Percentiles rank a stretch among this genome's conserved stretches.
Conservation (phyloP, 2,329 filamentous ascomycete genomes). For the Ophiocordyceps polyrhachis-furcata region DNA sequence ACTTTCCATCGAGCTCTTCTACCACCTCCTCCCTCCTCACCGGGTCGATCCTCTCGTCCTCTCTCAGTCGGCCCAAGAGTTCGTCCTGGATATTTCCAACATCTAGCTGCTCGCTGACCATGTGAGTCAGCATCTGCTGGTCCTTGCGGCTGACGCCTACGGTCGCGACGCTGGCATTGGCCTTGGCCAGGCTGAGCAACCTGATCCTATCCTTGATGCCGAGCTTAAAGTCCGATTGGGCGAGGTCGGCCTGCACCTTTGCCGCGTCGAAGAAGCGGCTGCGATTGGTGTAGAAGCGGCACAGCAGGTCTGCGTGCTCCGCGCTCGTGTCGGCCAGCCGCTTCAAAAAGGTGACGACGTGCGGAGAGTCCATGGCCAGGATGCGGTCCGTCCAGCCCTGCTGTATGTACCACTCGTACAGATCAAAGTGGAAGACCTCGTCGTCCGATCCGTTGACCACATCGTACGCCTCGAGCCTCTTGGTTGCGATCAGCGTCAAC, state of each 20-base stretch:
- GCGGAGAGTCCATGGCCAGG: slow-evolving; percentile 65
- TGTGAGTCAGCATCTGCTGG: slow-evolving; percentile 69
- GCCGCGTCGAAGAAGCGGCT: slow-evolving; percentile 75
- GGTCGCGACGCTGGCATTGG: slow-evolving; percentile 74
- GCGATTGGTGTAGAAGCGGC: slow-evolving; percentile 77
- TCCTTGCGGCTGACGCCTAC: slow-evolving; percentile 59
- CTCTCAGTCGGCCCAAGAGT: slow-evolving; percentile 56
- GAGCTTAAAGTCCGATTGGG: slow-evolving; percentile 63
- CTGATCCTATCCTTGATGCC: slow-evolving; percentile 73
- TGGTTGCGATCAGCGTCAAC: slow-evolving; percentile 54
- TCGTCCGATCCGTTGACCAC: slow-evolving; percentile 79
- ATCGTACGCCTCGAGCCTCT: slow-evolving; percentile 72
- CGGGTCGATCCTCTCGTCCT: slow-evolving; percentile 48
- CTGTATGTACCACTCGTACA: slow-evolving; percentile 95
- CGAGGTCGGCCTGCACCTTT: slow-evolving; percentile 65
- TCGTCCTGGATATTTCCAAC: slow-evolving; percentile 93
- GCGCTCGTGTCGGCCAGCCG: slow-evolving; percentile 54
- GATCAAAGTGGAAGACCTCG: slow-evolving; percentile 82
- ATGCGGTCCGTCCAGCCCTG: slow-evolving; percentile 74
- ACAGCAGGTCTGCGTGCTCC: slow-evolving; percentile 74
- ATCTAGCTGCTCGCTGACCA: slow-evolving; percentile 72
- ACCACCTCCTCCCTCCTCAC: slow-evolving; percentile 47
- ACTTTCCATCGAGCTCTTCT: slow-evolving; percentile 53
- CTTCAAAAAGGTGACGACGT: slow-evolving; percentile 72
- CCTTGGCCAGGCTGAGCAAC: slow-evolving; percentile 77